Percentiles rank a stretch among this genome's conserved stretches.
Conservation (phyloP, 2,329 filamentous ascomycete genomes). For the Corniculantispora saksenae region DNA sequence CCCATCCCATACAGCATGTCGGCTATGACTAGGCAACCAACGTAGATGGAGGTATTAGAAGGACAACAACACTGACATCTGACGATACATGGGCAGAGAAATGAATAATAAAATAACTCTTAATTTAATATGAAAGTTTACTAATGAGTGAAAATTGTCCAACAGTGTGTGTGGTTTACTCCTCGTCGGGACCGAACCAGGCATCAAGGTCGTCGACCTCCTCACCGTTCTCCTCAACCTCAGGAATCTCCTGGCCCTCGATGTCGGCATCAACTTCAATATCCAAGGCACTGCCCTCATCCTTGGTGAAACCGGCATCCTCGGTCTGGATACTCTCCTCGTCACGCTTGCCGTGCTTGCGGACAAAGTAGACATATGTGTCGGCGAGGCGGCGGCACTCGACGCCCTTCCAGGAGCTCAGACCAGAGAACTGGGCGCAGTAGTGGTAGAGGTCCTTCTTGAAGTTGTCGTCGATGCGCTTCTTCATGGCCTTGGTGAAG, state of each 20-base stretch:
- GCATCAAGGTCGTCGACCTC: conserved; percentile 19
- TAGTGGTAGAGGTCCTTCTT: conserved; percentile 32
- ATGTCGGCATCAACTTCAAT: conserved; percentile 13
- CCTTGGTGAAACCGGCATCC: background rate
- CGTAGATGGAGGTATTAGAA: too few relatives aligned
- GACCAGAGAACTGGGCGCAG: conserved; percentile 21
- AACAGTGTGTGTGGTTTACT: background rate
- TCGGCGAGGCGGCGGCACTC: conserved; percentile 24
- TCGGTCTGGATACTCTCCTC: background rate
- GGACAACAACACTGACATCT: too few relatives aligned
- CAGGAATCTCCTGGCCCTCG: conserved; percentile 1
- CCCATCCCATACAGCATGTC: background rate
- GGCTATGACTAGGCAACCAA: background rate
- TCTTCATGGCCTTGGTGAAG: conserved; percentile 34
- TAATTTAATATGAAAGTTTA: background rate
- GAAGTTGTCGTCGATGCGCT: conserved; percentile 43
- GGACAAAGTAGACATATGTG: conserved; percentile 25
- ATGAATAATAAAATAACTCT: background rate
- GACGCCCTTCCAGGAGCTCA: conserved; percentile 17
- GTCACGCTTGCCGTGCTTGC: conserved; percentile 22
- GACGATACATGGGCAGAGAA: background rate
- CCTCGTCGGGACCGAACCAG: background rate
- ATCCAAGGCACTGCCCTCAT: background rate
- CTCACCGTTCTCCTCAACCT: background rate
- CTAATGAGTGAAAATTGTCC: background rate